A percentile compares a stretch with the other conserved stretches of the same genome.
phyloP scores from a whole-genome alignment of 2,329 filamentous ascomycete species.

The Colletotrichum eleusines region DNA sequence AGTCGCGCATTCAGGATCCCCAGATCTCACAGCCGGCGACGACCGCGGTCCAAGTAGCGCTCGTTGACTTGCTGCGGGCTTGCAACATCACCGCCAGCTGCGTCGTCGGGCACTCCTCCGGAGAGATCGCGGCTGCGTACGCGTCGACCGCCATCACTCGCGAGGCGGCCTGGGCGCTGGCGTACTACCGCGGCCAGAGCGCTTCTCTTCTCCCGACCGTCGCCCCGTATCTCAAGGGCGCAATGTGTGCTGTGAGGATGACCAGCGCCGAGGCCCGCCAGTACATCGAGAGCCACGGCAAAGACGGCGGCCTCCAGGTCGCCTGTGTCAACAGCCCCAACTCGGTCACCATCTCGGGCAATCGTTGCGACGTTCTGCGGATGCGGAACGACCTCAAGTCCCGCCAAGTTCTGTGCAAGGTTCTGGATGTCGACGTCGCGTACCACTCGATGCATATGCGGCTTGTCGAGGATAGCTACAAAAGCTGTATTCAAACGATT shows the following conservation, averaged over 20 bases:
- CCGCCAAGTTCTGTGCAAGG: slow-evolving; percentile 50
- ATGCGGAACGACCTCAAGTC: slow-evolving; percentile 50
- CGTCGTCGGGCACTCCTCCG: slow-evolving; percentile 61
- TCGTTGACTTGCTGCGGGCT: slow-evolving; percentile 55
- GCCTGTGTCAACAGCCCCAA: slow-evolving; percentile 60
- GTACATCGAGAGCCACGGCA: slow-evolving; percentile 46
- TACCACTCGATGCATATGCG: slow-evolving; percentile 62
- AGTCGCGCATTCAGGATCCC: slow-evolving; percentile 50
- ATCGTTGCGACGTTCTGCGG: slow-evolving; percentile 47
- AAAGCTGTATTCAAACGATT: slow-evolving; percentile 46
- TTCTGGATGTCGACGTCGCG: slow-evolving; percentile 54
- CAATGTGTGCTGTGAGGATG: slow-evolving; percentile 58
- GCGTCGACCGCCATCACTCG: slow-evolving; percentile 53
- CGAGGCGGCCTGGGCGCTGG: slow-evolving; percentile 55
- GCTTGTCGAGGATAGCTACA: slow-evolving; percentile 53
- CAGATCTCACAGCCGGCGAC: slow-evolving; percentile 57
- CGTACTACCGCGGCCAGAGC: slow-evolving; percentile 56
- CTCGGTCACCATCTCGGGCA: slow-evolving; percentile 60
- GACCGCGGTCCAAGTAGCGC: slow-evolving; percentile 57
- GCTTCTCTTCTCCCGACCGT: slow-evolving; percentile 48
- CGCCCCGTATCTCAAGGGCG: slow-evolving; percentile 49
- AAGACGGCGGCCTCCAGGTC: slow-evolving; percentile 48
- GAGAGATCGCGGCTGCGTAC: slow-evolving; percentile 61
- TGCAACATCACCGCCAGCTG: slow-evolving; percentile 50
- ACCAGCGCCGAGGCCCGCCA: slow-evolving; percentile 46